Evolutionary conservation across 139 green algal species (phyloP).

Genomic region (Deuterostichococcus epilithicus): DNA sequence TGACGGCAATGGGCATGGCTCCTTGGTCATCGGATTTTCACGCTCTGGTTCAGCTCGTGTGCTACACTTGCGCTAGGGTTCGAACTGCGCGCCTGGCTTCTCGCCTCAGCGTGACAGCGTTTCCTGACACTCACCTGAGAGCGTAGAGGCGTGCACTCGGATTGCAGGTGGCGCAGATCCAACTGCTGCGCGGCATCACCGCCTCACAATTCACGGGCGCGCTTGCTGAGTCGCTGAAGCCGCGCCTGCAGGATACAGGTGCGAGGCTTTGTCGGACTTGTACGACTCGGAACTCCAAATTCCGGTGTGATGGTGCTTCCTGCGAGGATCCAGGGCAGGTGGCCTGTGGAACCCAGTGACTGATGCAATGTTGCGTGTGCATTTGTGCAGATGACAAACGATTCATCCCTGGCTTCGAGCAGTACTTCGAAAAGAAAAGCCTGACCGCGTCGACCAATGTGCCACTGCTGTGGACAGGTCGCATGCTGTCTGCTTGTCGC

Average conservation of each 20-base stretch:
- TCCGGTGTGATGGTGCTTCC: conserved; percentile 1
- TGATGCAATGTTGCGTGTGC: too few relatives aligned
- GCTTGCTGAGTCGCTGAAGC: background rate
- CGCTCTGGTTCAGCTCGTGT: too few relatives aligned
- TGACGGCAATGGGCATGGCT: background rate
- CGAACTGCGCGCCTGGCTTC: too few relatives aligned
- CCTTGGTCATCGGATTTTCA: too few relatives aligned
- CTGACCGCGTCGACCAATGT: conserved; percentile 9
- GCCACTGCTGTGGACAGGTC: conserved; percentile 17
- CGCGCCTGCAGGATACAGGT: background rate
- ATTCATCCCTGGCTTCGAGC: background rate
- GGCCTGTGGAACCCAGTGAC: too few relatives aligned
- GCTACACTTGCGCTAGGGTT: too few relatives aligned
- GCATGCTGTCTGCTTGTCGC: background rate
- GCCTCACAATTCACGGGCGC: background rate
- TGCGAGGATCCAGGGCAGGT: too few relatives aligned
- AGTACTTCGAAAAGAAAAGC: conserved; percentile 11
- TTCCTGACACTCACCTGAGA: too few relatives aligned
- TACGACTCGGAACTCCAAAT: background rate
- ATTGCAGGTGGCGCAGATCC: background rate
- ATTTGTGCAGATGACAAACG: conserved; percentile 8
- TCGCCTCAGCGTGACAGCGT: too few relatives aligned
- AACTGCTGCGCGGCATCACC: background rate
- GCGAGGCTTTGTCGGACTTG: background rate
- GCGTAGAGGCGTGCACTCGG: too few relatives aligned